Evolutionary conservation across 2,329 filamentous ascomycete genomes (phyloP), one percentile per base, ranked within the genome.

Genomic region (Pseudocercospora cruenta): DNA sequence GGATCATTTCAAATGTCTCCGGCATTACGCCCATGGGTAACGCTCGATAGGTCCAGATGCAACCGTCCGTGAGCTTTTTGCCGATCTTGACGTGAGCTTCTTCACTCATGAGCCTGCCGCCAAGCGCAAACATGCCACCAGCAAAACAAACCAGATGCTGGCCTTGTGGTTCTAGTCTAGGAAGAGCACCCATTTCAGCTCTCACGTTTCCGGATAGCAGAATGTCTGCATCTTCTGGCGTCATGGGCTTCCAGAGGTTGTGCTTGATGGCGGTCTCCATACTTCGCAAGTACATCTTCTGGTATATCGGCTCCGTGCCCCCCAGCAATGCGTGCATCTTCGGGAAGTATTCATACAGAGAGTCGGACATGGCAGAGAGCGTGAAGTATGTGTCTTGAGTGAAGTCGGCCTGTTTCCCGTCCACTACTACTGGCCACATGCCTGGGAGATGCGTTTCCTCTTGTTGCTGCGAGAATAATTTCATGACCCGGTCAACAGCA

Each of bases 61-160:
- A 89, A 3, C 84, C 85, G 63, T 89, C 83, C 0, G 86, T 85
- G 54, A 89, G 78, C 71, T 87, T 85, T 51, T 81, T 79, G 10
- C 85, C 87, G 60, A 88, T 82, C 0, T 82, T 78, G 67, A 89
- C 78, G 70, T 89, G 86, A 16, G 78, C 77, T 2, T 83, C 76
- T n/a, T 85, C 80, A 14, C 81, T 77, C 74, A 88, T 88, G 1
- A 88, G 72, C 53, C 71, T 86, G 53, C 86, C 83, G 28, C 86
- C 87, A 0, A 89, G 76, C 0, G 84, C 87, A 66, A 88, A 85
- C 86, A 89, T 89, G 60, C 86, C 87, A 10, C 87, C 87, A 0
- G 84, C 81, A 72, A 87, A 89, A 77, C 87, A 89, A 24, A 80
- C 82, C 14, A 89, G 80, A 74, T 89, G 87, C 60, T 86, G 83